phyloP scores from a whole-genome alignment of 352 stramenopile genomes.

The Globisporangium irregulare region DNA sequence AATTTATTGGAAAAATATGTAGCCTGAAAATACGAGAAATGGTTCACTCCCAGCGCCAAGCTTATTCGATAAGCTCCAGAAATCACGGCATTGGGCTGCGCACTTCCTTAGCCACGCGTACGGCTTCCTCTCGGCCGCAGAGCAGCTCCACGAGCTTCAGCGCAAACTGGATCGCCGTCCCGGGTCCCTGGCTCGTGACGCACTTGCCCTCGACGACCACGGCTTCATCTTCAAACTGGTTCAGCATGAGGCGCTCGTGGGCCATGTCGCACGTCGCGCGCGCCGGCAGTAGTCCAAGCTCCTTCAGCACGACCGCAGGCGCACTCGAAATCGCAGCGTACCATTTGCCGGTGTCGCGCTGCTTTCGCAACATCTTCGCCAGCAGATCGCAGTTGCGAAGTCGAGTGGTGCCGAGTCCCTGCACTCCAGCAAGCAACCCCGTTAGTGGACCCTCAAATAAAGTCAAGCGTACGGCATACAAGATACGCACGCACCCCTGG shows the following conservation, averaged over 20 bases:
- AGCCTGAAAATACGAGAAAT: neutral
- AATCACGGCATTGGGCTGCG: conserved; percentile 17
- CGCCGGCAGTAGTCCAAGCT: conserved; percentile 38
- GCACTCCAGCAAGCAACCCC: neutral
- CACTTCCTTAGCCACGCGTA: conserved; percentile 39
- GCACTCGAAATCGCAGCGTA: conserved; percentile 48
- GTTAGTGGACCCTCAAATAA: neutral
- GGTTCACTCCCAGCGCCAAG: neutral
- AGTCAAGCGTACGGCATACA: neutral
- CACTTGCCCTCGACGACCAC: conserved; percentile 57
- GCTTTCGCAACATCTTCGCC: conserved; percentile 57
- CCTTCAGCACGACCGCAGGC: conserved; percentile 42
- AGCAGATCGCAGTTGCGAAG: conserved; percentile 59
- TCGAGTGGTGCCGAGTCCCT: conserved; percentile 44
- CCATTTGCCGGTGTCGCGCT: conserved; percentile 48
- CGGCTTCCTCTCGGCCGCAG: conserved; percentile 37
- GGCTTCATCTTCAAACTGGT: conserved; percentile 44
- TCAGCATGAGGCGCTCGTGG: conserved; percentile 39
- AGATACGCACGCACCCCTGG: conserved; percentile 40
- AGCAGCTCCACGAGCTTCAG: conserved; percentile 58
- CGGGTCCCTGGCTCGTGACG: conserved; percentile 61
- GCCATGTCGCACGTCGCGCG: conserved; percentile 52
- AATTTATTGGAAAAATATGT: conserved; percentile 11
- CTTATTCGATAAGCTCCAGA: neutral
- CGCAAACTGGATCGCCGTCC: conserved; percentile 43